Percentiles rank a stretch among this genome's conserved stretches.
phyloP scores from a whole-genome alignment of 768 basidiomycete genomes.

The Wakefieldia striispora region DNA sequence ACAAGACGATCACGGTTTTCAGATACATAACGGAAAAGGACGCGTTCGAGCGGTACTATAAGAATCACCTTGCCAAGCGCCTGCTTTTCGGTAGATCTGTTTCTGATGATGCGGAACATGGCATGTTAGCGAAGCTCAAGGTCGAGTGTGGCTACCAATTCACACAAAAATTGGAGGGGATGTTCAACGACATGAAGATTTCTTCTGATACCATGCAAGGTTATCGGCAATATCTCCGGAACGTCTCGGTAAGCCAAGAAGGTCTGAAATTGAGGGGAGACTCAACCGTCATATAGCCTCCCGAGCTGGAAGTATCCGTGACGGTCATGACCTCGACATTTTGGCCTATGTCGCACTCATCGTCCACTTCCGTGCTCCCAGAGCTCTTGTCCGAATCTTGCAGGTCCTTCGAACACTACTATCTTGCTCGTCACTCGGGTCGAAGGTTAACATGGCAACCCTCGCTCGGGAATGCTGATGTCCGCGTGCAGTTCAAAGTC shows the following conservation, averaged over 20 bases:
- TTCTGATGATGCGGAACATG: conserved; percentile 96
- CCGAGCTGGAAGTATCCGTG: conserved; percentile 78
- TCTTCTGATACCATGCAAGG: conserved; percentile 78
- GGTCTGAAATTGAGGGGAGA: background rate
- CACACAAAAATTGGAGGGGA: conserved; percentile 96
- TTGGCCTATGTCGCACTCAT: conserved; percentile 82
- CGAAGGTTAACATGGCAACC: conserved; percentile 91
- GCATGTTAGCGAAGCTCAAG: conserved; percentile 96
- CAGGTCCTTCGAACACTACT: conserved; percentile 85
- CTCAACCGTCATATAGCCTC: conserved; percentile 47
- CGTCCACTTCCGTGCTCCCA: conserved; percentile 67
- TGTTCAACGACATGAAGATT: conserved; percentile 96
- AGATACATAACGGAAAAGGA: conserved; percentile 94
- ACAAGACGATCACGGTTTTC: conserved; percentile 96
- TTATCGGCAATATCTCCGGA: conserved; percentile 62
- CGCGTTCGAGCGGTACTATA: conserved; percentile 97
- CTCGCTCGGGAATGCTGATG: conserved; percentile 86
- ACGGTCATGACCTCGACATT: conserved; percentile 95
- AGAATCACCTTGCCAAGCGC: conserved; percentile 91
- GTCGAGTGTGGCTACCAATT: conserved; percentile 96
- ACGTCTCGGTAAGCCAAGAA: conserved; percentile 50
- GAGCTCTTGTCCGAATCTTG: conserved; percentile 58
- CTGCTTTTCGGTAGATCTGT: conserved; percentile 83
- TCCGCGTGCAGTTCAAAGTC: conserved; percentile 76
- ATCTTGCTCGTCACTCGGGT: conserved; percentile 85